Conservation (phyloP, 2,329 filamentous ascomycete species). For the Onygena corvina region DNA sequence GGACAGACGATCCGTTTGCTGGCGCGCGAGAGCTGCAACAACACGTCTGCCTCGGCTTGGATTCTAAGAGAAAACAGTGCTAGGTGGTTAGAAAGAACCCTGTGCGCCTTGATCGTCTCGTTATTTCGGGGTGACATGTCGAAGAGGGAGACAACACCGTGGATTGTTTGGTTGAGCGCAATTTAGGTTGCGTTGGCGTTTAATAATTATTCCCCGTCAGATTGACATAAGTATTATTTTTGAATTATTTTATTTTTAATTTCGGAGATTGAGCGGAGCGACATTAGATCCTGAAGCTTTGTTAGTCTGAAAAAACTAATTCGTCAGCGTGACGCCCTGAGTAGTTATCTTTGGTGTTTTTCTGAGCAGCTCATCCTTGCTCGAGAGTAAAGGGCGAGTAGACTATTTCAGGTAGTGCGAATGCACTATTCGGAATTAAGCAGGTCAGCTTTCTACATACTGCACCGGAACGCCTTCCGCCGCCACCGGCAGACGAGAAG, state of each 20-base stretch:
- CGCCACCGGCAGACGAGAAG: neutral
- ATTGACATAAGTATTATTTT: too few species aligned
- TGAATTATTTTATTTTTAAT: neutral
- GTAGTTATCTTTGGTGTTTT: neutral
- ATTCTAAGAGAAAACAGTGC: neutral
- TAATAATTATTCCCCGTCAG: conserved; percentile 6
- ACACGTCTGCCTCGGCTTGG: neutral
- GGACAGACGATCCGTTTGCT: neutral
- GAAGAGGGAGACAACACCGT: neutral
- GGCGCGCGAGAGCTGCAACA: neutral
- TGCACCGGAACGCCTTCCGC: neutral
- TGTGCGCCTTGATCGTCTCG: conserved; percentile 2
- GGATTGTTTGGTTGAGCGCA: neutral
- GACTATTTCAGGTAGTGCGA: neutral
- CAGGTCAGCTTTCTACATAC: too few species aligned
- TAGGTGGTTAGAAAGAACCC: conserved; percentile 4
- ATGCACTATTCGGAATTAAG: neutral
- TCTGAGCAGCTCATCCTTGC: too few species aligned
- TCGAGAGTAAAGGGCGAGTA: too few species aligned
- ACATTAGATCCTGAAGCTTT: neutral
- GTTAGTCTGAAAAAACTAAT: conserved; percentile 3
- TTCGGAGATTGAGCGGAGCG: conserved; percentile 6
- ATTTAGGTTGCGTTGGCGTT: conserved; percentile 5
- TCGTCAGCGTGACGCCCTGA: conserved; percentile 1
- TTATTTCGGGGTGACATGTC: too few species aligned